These are phyloP conservation scores for Talaromyces trachyspermus DNA, from an alignment of 495 filamentous ascomycete genomes.

Conservation along the genomic window DNA sequence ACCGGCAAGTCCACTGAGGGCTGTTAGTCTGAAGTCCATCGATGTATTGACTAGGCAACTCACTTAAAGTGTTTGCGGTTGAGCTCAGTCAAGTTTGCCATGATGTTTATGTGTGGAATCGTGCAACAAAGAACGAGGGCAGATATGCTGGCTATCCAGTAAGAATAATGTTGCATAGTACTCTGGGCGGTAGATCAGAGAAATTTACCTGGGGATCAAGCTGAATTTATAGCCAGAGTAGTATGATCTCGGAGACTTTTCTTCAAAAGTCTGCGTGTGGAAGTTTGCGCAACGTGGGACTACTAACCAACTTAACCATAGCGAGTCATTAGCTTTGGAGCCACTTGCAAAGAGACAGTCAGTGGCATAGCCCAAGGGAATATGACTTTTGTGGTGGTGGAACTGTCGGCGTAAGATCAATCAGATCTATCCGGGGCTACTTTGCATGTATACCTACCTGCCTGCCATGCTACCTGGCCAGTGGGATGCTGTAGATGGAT, in stretches of 20 bases:
- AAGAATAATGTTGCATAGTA: background rate
- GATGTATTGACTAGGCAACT: slow-evolving; percentile 4
- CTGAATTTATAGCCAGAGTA: background rate
- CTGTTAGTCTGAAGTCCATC: slow-evolving; percentile 9
- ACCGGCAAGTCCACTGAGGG: slow-evolving; percentile 32
- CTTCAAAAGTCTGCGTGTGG: background rate
- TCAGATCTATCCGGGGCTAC: no score
- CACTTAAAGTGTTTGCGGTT: slow-evolving; percentile 52
- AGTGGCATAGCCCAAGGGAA: no score
- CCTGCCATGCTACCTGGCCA: no score
- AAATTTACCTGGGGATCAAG: background rate
- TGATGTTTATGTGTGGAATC: slow-evolving; percentile 11
- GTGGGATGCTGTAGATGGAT: no score
- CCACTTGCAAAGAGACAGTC: no score
- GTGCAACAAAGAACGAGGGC: background rate
- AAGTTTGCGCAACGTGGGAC: no score
- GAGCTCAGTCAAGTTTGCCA: slow-evolving; percentile 39
- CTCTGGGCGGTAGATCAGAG: background rate
- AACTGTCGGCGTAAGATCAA: no score
- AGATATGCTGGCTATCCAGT: background rate
- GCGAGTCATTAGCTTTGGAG: no score
- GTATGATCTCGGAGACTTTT: background rate
- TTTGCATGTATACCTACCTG: no score
- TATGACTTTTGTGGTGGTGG: no score
- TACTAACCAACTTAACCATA: no score